Conservation (phyloP, 2,329 filamentous ascomycete species). For the Torrubiella hemipterigena region DNA sequence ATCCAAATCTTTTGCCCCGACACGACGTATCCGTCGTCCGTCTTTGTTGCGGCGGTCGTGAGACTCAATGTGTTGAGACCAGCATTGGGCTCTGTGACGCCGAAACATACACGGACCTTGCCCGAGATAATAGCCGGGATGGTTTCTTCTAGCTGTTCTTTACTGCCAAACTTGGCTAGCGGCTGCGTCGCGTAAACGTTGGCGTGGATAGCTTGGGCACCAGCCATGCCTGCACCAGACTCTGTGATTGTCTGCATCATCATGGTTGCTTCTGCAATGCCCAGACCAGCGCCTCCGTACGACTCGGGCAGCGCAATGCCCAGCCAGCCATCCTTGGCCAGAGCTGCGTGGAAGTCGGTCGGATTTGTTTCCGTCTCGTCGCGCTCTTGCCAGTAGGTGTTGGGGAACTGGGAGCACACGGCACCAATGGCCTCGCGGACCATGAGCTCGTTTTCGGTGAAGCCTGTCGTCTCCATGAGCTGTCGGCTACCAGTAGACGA, state of each 20-base stretch:
- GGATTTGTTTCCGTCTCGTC: slow-evolving; percentile 63
- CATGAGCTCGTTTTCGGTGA: slow-evolving; percentile 59
- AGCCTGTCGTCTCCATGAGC: slow-evolving; percentile 62
- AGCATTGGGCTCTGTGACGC: slow-evolving; percentile 73
- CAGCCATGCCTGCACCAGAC: slow-evolving; percentile 68
- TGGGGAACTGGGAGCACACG: slow-evolving; percentile 58
- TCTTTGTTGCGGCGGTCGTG: slow-evolving; percentile 47
- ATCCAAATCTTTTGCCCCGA: slow-evolving; percentile 86
- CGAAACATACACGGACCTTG: slow-evolving; percentile 63
- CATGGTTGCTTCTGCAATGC: slow-evolving; percentile 72
- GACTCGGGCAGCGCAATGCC: slow-evolving; percentile 68
- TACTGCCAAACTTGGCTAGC: slow-evolving; percentile 59
- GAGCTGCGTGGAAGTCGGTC: slow-evolving; percentile 60
- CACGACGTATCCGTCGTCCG: slow-evolving; percentile 50
- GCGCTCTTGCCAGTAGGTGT: slow-evolving; percentile 65
- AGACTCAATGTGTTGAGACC: slow-evolving; percentile 68
- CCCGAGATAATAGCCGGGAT: slow-evolving; percentile 63
- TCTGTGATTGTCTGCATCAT: slow-evolving; percentile 79
- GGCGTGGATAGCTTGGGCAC: slow-evolving; percentile 49
- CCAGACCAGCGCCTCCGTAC: slow-evolving; percentile 62
- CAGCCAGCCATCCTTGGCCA: slow-evolving; percentile 68
- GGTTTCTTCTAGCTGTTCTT: slow-evolving; percentile 49
- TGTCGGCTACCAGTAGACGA: slow-evolving; percentile 19
- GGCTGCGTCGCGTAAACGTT: slow-evolving; percentile 68
- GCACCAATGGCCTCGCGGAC: slow-evolving; percentile 59